These are phyloP conservation scores for Seiridium unicorne DNA, from an alignment of 2,329 filamentous ascomycete species.

Conservation along the genomic window DNA sequence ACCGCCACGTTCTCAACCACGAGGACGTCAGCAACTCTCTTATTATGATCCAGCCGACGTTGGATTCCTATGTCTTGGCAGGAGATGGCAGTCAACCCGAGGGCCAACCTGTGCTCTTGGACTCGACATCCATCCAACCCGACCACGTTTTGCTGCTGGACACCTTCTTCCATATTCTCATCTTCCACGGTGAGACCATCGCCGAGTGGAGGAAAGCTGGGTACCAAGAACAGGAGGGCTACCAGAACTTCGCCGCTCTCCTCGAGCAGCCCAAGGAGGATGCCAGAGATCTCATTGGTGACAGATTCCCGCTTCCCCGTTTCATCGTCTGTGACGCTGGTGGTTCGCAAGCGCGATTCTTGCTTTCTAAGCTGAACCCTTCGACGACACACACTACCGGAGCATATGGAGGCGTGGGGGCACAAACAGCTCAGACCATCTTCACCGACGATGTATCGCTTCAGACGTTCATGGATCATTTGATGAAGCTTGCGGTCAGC, in stretches of 20 bases:
- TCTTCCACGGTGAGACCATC: conserved; percentile 97
- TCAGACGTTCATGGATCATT: conserved; percentile 98
- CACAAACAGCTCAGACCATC: conserved; percentile 91
- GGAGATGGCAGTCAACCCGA: conserved; percentile 91
- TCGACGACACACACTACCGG: conserved; percentile 95
- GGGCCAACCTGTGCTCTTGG: conserved; percentile 86
- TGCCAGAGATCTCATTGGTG: conserved; percentile 92
- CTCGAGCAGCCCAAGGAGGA: conserved; percentile 96
- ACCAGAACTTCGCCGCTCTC: conserved; percentile 89
- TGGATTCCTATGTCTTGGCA: conserved; percentile 96
- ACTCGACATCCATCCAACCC: conserved; percentile 94
- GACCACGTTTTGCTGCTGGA: conserved; percentile 92
- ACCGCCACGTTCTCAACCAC: conserved; percentile 93
- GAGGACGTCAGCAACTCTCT: conserved; percentile 96
- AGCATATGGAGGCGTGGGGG: conserved; percentile 82
- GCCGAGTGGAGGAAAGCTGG: conserved; percentile 98
- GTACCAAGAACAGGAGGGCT: conserved; percentile 96
- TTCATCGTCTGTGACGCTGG: conserved; percentile 99
- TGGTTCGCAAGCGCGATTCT: conserved; percentile 94
- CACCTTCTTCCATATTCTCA: conserved; percentile 99
- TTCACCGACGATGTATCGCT: conserved; percentile 98
- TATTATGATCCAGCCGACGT: conserved; percentile 97
- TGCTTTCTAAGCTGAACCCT: conserved; percentile 95
- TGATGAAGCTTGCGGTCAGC: conserved; percentile 83
- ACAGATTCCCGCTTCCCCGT: conserved; percentile 94